Evolutionary conservation across 306 rosid genomes (phyloP).

Genomic region (Lupinus albus): DNA sequence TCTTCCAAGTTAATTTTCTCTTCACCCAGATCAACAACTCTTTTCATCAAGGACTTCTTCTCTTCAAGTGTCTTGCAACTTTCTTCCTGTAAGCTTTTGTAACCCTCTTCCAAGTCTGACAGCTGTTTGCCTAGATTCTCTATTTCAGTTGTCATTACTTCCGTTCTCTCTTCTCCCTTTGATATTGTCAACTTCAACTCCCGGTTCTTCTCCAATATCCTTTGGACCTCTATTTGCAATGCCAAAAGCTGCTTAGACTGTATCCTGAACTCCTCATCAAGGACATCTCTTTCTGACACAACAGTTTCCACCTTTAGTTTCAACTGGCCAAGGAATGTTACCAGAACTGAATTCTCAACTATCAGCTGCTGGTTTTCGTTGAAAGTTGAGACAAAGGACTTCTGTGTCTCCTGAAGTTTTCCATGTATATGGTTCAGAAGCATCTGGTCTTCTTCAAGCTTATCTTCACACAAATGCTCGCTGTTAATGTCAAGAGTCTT

Average conservation of each 20-base stretch:
- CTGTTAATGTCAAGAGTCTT: conserved; percentile 51
- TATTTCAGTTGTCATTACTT: conserved; percentile 48
- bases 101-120: conserved; percentile 52
- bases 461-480: conserved; percentile 38
- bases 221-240: conserved; percentile 56
- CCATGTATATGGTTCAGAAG: conserved; percentile 53
- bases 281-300: conserved; percentile 53
- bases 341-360: conserved; percentile 70
- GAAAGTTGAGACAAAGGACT: conserved; percentile 43
- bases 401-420: conserved; percentile 60
- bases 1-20: conserved; percentile 61
- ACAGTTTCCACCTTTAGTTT: conserved; percentile 48
- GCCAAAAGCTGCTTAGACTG: conserved; percentile 59
- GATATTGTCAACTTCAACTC: conserved; percentile 60
- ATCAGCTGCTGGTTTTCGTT: conserved; percentile 57
- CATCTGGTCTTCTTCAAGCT: conserved; percentile 54
- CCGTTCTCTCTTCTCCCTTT: conserved; percentile 62
- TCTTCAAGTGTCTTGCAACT: conserved; percentile 57
- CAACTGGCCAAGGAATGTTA: conserved; percentile 62
- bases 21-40: conserved; percentile 52
- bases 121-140: conserved; percentile 55
- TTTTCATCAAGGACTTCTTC: conserved; percentile 53
- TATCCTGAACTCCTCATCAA: conserved; percentile 52
- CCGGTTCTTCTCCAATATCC: conserved; percentile 57
- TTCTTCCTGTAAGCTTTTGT: conserved; percentile 59